Base-by-base conservation (phyloP, 2,329 filamentous ascomycete genomes). In the Fusarium pseudocircinatum region DNA sequence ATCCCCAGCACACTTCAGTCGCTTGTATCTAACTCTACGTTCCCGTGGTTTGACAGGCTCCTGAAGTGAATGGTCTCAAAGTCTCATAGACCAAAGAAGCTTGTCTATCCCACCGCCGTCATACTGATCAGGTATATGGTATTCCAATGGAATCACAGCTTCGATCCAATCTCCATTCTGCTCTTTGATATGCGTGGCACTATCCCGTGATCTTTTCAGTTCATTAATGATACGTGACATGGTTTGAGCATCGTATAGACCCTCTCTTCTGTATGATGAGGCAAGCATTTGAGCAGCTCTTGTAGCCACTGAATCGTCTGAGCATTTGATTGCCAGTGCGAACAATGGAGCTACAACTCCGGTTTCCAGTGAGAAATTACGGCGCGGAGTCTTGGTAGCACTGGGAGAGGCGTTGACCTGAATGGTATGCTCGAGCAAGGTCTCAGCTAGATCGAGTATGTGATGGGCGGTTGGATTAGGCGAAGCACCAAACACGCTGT, bases 351-450 rank as follows among this genome's bases (percentile, higher is more conserved):
- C 69, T 15, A 75, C 43, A 15, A 75, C 53, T 26, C 73, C 73
- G 2, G 69, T 75, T 36, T 75, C 72, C 11, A 74, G 54, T 0
- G 73, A 72, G 7, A 75, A 67, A 20, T 73, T 75, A 3, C 72
- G 72, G 11, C 66, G 63, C 4, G 63, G 58, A 16, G 59, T 54
- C 15, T 46, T 54, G 1, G 72, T 69, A n/a, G 66, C 62, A 28
- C 24, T 56, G 2, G 58, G 26, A 2, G 69, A 65, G 7, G 57
- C 44, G 18, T 73, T 67, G 2, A 47, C 36, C 11, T 63, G 36
- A 8, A 22, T 22, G 2, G 54, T 63, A 14, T 40, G 39, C 5
- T 70, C 39, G 1, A 75, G 44, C 4, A 75, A 39, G 16, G 34
- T 34, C 24, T 73, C 72, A 16, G 60, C 40, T 2, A 70, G 42